These are phyloP conservation scores for Chaetomium strumarium DNA, from an alignment of 2,329 filamentous ascomycete genomes.

Conservation along the genomic window DNA sequence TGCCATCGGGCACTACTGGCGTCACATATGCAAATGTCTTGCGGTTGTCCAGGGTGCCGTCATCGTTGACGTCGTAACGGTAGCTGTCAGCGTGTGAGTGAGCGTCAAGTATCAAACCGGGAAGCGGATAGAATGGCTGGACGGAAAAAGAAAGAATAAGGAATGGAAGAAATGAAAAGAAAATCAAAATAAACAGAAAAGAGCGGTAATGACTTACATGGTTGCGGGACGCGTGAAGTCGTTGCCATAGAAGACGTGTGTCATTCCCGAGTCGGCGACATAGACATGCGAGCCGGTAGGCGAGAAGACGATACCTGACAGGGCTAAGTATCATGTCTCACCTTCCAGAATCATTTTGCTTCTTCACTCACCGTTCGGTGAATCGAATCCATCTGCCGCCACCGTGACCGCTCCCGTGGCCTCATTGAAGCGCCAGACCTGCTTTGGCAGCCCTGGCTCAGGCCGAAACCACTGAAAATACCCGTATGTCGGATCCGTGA, in stretches of 20 bases:
- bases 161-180: background rate
- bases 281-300: constrained; percentile 48
- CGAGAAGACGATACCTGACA: constrained; percentile 49
- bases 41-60: constrained; percentile 43
- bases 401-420: constrained; percentile 45
- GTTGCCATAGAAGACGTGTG: constrained; percentile 37
- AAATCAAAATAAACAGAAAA: background rate
- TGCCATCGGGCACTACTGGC: constrained; percentile 52
- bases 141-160: too few relatives aligned
- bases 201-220: constrained; percentile 39
- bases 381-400: constrained; percentile 51
- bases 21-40: constrained; percentile 52
- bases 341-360: background rate
- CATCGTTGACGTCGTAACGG: constrained; percentile 38
- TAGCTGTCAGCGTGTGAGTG: constrained; percentile 33
- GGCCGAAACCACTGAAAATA: constrained; percentile 53
- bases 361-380: constrained; percentile 44
- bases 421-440: constrained; percentile 53
- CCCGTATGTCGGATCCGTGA: constrained; percentile 58
- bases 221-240: constrained; percentile 39
- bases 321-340: background rate
- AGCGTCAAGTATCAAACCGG: constrained; percentile 25
- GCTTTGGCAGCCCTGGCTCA: constrained; percentile 46
- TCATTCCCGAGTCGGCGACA: constrained; percentile 50
- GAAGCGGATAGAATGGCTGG: constrained; percentile 22